Evolutionary conservation across 805 yeast genomes (phyloP).

Genomic region (Phaffomyces antillensis): DNA sequence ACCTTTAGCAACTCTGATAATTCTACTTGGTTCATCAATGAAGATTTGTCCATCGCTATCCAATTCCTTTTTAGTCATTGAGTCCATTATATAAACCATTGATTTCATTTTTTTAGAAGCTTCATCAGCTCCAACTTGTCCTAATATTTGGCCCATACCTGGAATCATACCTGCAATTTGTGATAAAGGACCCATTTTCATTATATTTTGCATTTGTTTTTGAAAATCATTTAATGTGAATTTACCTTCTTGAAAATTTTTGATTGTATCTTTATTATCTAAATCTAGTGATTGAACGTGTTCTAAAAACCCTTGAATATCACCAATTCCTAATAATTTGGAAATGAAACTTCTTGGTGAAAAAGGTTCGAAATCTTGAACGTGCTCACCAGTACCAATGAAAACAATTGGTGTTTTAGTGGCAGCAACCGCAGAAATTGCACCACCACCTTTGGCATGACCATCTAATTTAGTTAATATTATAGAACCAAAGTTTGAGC

Average conservation of each 20-base stretch:
- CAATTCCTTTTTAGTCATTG: conserved; percentile 89
- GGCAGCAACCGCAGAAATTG: conserved; percentile 96
- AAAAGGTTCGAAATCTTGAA: conserved; percentile 85
- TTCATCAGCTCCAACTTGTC: conserved; percentile 87
- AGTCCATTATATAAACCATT: conserved; percentile 89
- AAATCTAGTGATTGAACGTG: conserved; percentile 84
- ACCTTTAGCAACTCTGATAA: conserved; percentile 88
- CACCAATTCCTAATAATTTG: conserved; percentile 93
- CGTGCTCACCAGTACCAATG: conserved; percentile 98
- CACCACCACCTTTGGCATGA: conserved; percentile 99
- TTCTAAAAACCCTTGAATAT: conserved; percentile 87
- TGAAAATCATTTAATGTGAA: conserved; percentile 88
- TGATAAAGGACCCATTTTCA: conserved; percentile 95
- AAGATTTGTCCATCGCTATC: conserved; percentile 71
- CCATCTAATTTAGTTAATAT: conserved; percentile 96
- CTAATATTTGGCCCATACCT: conserved; percentile 79
- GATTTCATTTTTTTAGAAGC: conserved; percentile 75
- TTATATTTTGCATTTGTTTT: conserved; percentile 87
- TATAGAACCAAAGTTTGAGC: conserved; percentile 90
- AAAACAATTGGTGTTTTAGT: conserved; percentile 92
- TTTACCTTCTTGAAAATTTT: conserved; percentile 90
- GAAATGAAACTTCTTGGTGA: conserved; percentile 86
- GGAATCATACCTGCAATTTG: conserved; percentile 96
- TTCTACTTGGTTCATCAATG: conserved; percentile 65
- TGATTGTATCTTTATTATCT: conserved; percentile 84